phyloP scores from a whole-genome alignment of 306 rosid species.

The Ormosia emarginata region DNA sequence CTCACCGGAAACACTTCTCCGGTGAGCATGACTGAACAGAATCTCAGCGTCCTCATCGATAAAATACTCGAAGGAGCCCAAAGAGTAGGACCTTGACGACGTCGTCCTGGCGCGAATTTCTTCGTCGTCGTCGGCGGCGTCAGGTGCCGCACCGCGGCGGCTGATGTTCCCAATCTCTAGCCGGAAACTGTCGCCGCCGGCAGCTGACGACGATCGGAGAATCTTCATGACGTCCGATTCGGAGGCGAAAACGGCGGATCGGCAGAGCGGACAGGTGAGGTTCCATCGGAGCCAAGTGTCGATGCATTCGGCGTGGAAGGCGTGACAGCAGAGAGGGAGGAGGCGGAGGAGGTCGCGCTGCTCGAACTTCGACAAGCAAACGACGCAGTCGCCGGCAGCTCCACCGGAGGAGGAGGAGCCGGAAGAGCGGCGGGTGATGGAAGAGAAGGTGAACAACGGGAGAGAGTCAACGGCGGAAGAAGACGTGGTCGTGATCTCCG shows the following conservation, averaged over 20 bases:
- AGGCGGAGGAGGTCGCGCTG: conserved; percentile 56
- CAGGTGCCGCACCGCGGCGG: conserved; percentile 20
- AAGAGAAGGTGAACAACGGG: conserved; percentile 54
- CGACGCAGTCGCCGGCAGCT: conserved; percentile 62
- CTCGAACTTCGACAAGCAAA: conserved; percentile 70
- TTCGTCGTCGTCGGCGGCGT: background rate
- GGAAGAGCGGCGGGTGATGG: conserved; percentile 42
- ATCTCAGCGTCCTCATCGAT: conserved; percentile 69
- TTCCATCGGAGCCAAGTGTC: conserved; percentile 69
- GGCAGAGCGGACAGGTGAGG: conserved; percentile 75
- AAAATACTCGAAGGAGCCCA: conserved; percentile 73
- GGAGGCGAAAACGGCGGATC: conserved; percentile 50
- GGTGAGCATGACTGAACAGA: conserved; percentile 26
- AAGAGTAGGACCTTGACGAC: conserved; percentile 55
- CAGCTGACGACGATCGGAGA: background rate
- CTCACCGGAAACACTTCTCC: conserved; percentile 38
- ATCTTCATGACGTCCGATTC: conserved; percentile 52
- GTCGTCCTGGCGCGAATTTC: background rate
- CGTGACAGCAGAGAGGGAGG: conserved; percentile 76
- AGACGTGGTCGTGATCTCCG: conserved; percentile 7
- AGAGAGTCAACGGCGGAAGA: conserved; percentile 37
- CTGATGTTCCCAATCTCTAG: conserved; percentile 69
- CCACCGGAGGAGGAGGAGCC: background rate
- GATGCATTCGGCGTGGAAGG: conserved; percentile 62
- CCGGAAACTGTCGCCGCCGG: conserved; percentile 40